These are phyloP conservation scores for Saturnispora halmiae DNA, from an alignment of 805 yeast species.

Conservation along the genomic window DNA sequence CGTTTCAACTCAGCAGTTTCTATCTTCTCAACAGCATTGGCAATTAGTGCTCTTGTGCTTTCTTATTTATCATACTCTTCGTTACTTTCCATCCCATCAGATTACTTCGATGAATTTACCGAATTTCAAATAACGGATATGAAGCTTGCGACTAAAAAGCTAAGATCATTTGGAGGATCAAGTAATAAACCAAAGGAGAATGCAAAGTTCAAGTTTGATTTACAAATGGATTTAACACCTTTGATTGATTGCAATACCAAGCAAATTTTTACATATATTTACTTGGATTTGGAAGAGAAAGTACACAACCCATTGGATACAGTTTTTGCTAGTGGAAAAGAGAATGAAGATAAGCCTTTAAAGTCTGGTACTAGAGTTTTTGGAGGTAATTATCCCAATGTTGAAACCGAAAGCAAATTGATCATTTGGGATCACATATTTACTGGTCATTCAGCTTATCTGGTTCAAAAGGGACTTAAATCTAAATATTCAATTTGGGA, in stretches of 20 bases:
- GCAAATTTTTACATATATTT: slow-evolving; percentile 85
- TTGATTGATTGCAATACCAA: slow-evolving; percentile 96
- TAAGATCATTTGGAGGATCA: slow-evolving; percentile 45
- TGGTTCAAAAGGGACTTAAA: slow-evolving; percentile 43
- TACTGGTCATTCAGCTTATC: slow-evolving; percentile 41
- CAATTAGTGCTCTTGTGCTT: slow-evolving; percentile 1
- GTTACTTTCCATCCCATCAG: slow-evolving; percentile 1
- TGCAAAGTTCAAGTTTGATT: slow-evolving; percentile 59
- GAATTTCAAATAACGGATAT: slow-evolving; percentile 8
- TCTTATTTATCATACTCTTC: slow-evolving; percentile 9
- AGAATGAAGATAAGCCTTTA: neutral
- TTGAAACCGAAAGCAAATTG: slow-evolving; percentile 36
- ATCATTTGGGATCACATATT: slow-evolving; percentile 90
- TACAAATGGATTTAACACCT: slow-evolving; percentile 64
- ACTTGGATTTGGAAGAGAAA: slow-evolving; percentile 51
- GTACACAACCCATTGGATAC: neutral
- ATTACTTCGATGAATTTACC: slow-evolving; percentile 5
- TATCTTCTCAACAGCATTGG: slow-evolving; percentile 4
- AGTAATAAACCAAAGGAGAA: slow-evolving; percentile 69
- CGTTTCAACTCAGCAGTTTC: slow-evolving; percentile 3
- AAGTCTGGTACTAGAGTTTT: slow-evolving; percentile 4
- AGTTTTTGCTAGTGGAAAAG: neutral
- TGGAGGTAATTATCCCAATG: slow-evolving; percentile 6
- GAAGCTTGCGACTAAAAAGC: slow-evolving; percentile 13
- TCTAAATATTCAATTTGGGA: slow-evolving; percentile 89